Conservation (phyloP, 2,329 filamentous ascomycete species). For the Fusarium acutatum region DNA sequence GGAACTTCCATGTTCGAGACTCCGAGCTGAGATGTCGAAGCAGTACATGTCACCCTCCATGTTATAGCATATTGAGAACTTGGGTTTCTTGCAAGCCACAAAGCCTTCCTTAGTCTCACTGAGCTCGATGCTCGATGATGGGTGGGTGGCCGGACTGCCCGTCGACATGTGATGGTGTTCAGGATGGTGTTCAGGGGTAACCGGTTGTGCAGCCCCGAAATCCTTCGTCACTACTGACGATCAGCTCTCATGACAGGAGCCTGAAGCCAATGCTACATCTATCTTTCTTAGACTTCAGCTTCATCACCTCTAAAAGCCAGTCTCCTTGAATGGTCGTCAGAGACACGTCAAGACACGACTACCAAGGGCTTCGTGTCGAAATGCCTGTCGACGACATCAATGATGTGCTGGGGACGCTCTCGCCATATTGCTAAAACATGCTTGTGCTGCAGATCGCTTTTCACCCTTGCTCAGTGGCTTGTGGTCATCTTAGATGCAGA, state of each 20-base stretch:
- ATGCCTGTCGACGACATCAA: fast-evolving
- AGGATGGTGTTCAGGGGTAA: neutral
- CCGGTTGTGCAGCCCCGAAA: too few species aligned
- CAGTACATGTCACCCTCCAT: neutral
- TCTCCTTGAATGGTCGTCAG: fast-evolving
- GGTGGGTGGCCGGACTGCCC: neutral
- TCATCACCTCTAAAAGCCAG: fast-evolving
- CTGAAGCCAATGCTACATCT: fast-evolving
- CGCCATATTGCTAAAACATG: too few species aligned
- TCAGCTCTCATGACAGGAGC: too few species aligned
- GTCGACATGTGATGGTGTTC: neutral
- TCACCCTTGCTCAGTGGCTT: neutral
- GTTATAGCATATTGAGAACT: too few species aligned
- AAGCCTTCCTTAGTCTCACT: neutral
- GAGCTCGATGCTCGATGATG: neutral
- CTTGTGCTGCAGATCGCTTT: neutral
- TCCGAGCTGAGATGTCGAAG: neutral
- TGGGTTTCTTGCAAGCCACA: neutral
- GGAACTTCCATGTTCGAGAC: neutral
- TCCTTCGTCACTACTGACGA: fast-evolving
- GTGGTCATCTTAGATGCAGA: neutral
- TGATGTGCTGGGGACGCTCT: too few species aligned
- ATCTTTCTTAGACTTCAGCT: neutral
- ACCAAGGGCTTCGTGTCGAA: fast-evolving
- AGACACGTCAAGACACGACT: too few species aligned